These are phyloP conservation scores for Podospora bellae-mahoneyi DNA, from an alignment of 495 filamentous ascomycete genomes.

Conservation along the genomic window DNA sequence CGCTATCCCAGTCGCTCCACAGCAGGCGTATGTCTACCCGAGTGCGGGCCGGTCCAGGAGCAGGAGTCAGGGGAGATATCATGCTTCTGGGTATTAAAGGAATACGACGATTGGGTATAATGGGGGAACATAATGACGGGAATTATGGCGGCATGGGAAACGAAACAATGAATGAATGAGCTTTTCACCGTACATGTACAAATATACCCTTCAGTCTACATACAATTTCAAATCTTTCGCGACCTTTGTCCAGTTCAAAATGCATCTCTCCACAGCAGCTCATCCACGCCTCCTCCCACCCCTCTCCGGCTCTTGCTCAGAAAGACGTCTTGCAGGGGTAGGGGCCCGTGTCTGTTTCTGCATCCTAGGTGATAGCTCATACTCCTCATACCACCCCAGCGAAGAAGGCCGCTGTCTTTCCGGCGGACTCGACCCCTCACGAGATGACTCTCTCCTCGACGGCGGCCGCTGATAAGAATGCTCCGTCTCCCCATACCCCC, in stretches of 20 bases:
- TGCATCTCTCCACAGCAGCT: background rate
- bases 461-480: background rate
- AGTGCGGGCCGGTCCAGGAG: constrained; percentile 19
- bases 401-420: background rate
- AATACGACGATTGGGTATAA: background rate
- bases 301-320: background rate
- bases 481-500: background rate
- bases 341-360: background rate
- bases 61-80: constrained; percentile 23
- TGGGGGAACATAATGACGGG: background rate
- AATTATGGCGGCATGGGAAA: background rate
- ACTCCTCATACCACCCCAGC: background rate
- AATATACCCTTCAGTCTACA: background rate
- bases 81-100: constrained; percentile 12
- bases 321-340: background rate
- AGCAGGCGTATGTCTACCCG: constrained; percentile 18
- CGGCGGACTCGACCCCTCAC: background rate
- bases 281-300: background rate
- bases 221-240: background rate
- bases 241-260: background rate
- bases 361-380: background rate
- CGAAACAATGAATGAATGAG: background rate
- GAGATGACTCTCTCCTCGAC: background rate
- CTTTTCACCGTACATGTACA: background rate
- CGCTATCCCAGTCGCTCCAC: constrained; percentile 14